Base-by-base conservation (phyloP, 495 filamentous ascomycete genomes). In the Neohortaea acidophila region DNA sequence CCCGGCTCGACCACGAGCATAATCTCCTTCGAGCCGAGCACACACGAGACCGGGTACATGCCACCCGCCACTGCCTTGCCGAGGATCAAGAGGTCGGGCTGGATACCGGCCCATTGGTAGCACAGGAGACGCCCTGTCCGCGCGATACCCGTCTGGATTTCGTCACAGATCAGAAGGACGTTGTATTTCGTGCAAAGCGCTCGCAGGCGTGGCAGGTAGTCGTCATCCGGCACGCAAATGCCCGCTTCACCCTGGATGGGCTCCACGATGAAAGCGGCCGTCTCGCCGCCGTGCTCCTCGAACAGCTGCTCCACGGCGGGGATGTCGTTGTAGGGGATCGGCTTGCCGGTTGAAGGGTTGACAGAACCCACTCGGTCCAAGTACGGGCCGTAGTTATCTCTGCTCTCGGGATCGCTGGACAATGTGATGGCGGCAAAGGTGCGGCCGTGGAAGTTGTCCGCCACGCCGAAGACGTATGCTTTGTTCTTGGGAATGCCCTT, bases 171-270 rank as follows among this genome's bases (percentile, higher is more conserved):
- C 47, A 99, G 57, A 23, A 99, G 73, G 17, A 86, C 84, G 48
- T 94, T 91, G 66, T 96, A 72, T 61, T 89, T 79, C 58, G 83
- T 81, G 67, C 89, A 99, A 15, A 96, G 73, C 14, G 69, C 77
- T 22, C 81, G 70, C n/a, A 80, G 83, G 45, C 79, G 73, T 42
- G 66, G 59, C 12, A 99, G 69, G 60, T 99, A 99, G 57, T 77
- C 75, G 23, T 87, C 82, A 51, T 85, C 79, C 1, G 89, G 89
- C 13, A 99, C 91, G 12, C 96, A 81, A 20, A 99, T 94, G 27
- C 89, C 89, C 2, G 89, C 89, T 62, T 99, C 89, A 44, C 89
- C 89, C 62, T 99, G 89, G 47, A 99, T 99, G 10, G 89, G 89
- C 59, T 99, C 89, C 15, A 96, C 79, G 27, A 99, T 72, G 67